Evolutionary conservation across 2,329 filamentous ascomycete genomes (phyloP), one percentile per base, ranked within the genome.

Genomic region (Proliferodiscus dingleyae): DNA sequence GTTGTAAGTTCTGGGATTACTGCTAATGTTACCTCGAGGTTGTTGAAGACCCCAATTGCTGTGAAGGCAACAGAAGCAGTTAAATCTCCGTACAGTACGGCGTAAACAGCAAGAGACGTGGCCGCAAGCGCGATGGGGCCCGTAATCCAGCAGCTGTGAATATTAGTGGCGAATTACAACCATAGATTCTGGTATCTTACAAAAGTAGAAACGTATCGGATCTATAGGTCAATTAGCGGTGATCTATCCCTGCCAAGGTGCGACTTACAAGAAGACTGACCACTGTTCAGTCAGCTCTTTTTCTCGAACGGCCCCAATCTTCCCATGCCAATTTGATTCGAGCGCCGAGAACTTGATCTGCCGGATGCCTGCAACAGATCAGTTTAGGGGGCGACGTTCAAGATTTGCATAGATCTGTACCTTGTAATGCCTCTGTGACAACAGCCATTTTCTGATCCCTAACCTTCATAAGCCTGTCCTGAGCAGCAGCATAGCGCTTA

Each of bases 301-400:
- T 34, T 81, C 75, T 58, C 87, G 73, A 6, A 82, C 77, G 50
- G 74, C 64, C 50, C 73, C 65, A 61, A 93, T 86, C 50, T 82
- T 85, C 13, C 73, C 71, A 61, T 89, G 80, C 87, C 87, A 91
- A 55, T 86, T 79, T 16, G 71, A 67, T 63, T 91, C 87, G 2
- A 89, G 66, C 1, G 87, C 87, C 0, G 85, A 85, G 56, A 91
- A 89, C 59, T 93, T 93, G 67, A 93, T 88, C 64, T 93, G 87
- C 1, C 86, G 78, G 52, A 91, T 90, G 6, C 54, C 54, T 56
- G 23, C 2, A 41, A 29, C 9, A 15, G 30, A 22, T 49, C 24
- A 52, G 34, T 22, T 13, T 6, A 23, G 26, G 7, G 11, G 32
- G 4, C 5, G 4, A 15, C 5, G 21, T 13, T 23, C 10, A 1